Conservation (phyloP, 495 filamentous ascomycete species). For the Neurospora tetrasperma region DNA sequence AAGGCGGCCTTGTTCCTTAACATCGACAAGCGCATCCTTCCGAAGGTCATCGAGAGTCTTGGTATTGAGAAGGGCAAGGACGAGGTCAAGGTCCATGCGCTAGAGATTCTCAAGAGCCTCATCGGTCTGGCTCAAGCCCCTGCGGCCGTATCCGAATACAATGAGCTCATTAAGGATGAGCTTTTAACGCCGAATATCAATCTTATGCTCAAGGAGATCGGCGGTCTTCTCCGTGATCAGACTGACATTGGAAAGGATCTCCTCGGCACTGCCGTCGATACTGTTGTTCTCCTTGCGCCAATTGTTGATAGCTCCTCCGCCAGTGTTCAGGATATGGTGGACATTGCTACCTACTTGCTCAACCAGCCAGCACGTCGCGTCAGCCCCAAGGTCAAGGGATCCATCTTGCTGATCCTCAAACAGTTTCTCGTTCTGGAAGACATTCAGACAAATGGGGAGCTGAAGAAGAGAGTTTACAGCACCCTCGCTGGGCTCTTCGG, state of each 20-base stretch:
- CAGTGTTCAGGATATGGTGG: slow-evolving; percentile 61
- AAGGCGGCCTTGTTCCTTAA: slow-evolving; percentile 59
- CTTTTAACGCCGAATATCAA: slow-evolving; percentile 64
- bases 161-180: slow-evolving; percentile 48
- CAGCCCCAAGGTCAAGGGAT: slow-evolving; percentile 71
- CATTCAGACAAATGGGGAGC: slow-evolving; percentile 49
- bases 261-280: slow-evolving; percentile 66
- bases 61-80: slow-evolving; percentile 69
- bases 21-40: slow-evolving; percentile 52
- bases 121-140: slow-evolving; percentile 43
- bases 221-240: slow-evolving; percentile 48
- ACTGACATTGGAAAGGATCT: slow-evolving; percentile 55
- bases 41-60: slow-evolving; percentile 61
- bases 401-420: slow-evolving; percentile 62
- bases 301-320: slow-evolving; percentile 53
- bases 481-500: slow-evolving; percentile 69
- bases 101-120: slow-evolving; percentile 62
- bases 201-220: slow-evolving; percentile 53
- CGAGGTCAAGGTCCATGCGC: slow-evolving; percentile 72
- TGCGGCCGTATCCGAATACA: slow-evolving; percentile 43
- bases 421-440: slow-evolving; percentile 58
- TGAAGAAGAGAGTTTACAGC: slow-evolving; percentile 49
- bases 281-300: slow-evolving; percentile 62
- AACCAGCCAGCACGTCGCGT: slow-evolving; percentile 73
- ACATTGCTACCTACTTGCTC: slow-evolving; percentile 68